Evolutionary conservation across 225 moss, liverwort and hornwort species (phyloP), one percentile per base, ranked within the genome.

Genomic region (Straminergon stramineum): DNA sequence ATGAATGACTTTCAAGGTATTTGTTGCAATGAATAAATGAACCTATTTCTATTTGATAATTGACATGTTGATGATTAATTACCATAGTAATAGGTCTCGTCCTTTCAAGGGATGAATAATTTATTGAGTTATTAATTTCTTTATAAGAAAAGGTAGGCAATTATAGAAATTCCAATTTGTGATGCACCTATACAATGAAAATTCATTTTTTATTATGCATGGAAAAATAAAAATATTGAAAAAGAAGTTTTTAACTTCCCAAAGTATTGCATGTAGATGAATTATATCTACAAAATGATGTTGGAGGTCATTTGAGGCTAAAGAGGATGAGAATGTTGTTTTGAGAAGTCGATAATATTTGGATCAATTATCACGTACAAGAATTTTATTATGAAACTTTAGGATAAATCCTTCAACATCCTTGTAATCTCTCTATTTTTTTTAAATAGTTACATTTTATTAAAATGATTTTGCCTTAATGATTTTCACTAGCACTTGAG

Each of bases 261-360:
- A 14, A 55, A 55, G 5, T 55, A 1, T 35, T 55, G 15, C 10
- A 78, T 23, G 3, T 23, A 78, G 10, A 53, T 55, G 9, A 9
- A 0, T 35, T 23, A 15, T 6, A 55, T 23, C 23, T 1, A 37
- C 6, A 56, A 56, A 78, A 37, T 56, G 56, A 3, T 27, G 37
- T 56, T 10, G 56, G 0, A 1, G 0, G 4, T 55, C 55, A 55
- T 21, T 23, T 0, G 24, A 31, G 6, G 24, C 5, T 4, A 55
- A 37, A 78, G 37, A 56, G 2, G 79, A 79, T 55, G 9, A 35
- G 6, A 35, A 35, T 55, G 9, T 55, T 55, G 35, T 24, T n/a
- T n/a, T n/a, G n/a, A n/a, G n/a, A n/a, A n/a, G n/a, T n/a, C n/a
- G n/a, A 1, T 35, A 3, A 37, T 37, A 37, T 2, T 37, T 55